Evolutionary conservation across 108 stramenopile species (phyloP), one percentile per base, ranked within the genome.

Genomic region (Schizochytrium sp.): DNA sequence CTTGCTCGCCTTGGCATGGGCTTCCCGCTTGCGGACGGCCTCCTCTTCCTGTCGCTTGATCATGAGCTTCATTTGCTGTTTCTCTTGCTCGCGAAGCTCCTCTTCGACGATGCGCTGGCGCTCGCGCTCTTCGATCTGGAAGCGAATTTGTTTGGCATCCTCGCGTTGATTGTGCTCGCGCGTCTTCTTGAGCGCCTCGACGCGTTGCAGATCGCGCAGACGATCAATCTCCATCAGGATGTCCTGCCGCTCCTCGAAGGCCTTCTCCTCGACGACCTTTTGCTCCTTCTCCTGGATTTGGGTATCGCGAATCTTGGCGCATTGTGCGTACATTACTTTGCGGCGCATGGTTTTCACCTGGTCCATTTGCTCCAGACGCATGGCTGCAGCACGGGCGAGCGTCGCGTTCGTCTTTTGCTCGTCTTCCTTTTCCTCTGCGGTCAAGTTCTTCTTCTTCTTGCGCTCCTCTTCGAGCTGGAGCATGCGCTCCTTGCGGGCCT

Each of bases 401-500:
- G 19, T 34, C 19, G 57, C 25, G 28, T 89, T 57, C 23, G 23
- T 18, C 16, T 89, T 29, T 19, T 76, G 28, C 60, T 18, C 45
- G 57, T 89, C 89, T 51, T 89, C 89, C 44, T 59, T 19, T 57
- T 89, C 76, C 45, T 88, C 57, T 19, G 89, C 58, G 12, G 89
- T 87, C 23, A 87, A 53, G 58, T 51, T 51, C 43, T 44, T 53
- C 23, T 89, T 44, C 47, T 51, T 88, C 63, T 28, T 53, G 29
- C 89, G 72, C 23, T 41, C 48, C 25, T 44, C 87, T 69, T 89
- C 89, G 10, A 89, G 83, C 58, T 34, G 57, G 8, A 44, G 19
- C 89, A 89, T 89, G 34, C 87, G 87, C 10, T 88, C 83, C 89
- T 89, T 88, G 53, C 87, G 87, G 12, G 48, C 53, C n/a, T 87